Percentiles rank a stretch among this genome's conserved stretches.
phyloP scores from a whole-genome alignment of 2,329 filamentous ascomycete species.

The Pseudogymnoascus sp. region DNA sequence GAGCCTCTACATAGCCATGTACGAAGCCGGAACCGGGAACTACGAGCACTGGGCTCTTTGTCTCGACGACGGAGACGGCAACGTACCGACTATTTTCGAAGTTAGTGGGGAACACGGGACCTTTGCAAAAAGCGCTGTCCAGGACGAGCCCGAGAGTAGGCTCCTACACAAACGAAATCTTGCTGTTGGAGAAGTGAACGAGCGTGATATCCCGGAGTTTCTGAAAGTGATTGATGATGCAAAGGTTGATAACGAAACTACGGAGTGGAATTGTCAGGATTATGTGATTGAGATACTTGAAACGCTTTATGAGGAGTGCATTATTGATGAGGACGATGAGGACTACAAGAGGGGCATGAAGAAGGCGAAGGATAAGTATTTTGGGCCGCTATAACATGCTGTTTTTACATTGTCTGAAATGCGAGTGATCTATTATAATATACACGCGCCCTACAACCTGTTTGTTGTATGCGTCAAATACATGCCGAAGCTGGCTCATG shows the following conservation, averaged over 20 bases:
- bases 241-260: slow-evolving; percentile 11
- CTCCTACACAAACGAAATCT: slow-evolving; percentile 1
- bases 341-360: slow-evolving; percentile 11
- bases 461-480: background rate
- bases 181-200: slow-evolving; percentile 11
- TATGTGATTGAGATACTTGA: slow-evolving; percentile 13
- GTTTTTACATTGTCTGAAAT: background rate
- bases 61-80: background rate
- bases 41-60: slow-evolving; percentile 13
- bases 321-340: slow-evolving; percentile 12
- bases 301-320: slow-evolving; percentile 10
- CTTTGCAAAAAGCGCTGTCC: slow-evolving; percentile 7
- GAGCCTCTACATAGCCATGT: slow-evolving; percentile 11
- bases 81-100: slow-evolving; percentile 10
- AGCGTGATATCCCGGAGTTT: slow-evolving; percentile 11
- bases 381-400: background rate
- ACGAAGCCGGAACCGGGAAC: slow-evolving; percentile 9
- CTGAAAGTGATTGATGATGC: slow-evolving; percentile 11
- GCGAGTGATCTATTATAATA: slow-evolving; percentile 5
- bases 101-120: slow-evolving; percentile 9
- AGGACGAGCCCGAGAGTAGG: background rate
- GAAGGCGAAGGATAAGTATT: slow-evolving; percentile 12
- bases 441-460: background rate
- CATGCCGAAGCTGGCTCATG: background rate
- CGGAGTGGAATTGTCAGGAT: slow-evolving; percentile 14